A percentile compares a stretch with the other conserved stretches of the same genome.
These are phyloP conservation scores for Circinella umbellata DNA, from an alignment of 371 early-diverging fungal genomes.

Conservation along the genomic window DNA sequence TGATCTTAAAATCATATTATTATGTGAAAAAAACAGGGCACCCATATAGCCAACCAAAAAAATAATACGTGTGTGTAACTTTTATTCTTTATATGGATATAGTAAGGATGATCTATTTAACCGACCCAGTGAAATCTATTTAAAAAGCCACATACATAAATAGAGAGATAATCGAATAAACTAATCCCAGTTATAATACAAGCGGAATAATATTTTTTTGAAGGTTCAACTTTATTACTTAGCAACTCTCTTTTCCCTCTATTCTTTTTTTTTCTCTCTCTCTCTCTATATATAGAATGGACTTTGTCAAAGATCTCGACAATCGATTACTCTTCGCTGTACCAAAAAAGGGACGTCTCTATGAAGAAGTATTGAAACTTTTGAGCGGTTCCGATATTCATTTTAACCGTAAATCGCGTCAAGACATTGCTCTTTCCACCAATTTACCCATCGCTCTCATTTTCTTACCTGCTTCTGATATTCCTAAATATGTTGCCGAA, in stretches of 20 bases:
- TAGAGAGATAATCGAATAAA: too few species aligned
- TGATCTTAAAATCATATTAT: too few species aligned
- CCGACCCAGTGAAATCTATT: too few species aligned
- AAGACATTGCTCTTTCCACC: slow-evolving; percentile 94
- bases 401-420: slow-evolving; percentile 90
- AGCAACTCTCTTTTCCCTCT: neutral
- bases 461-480: slow-evolving; percentile 94
- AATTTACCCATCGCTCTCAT: slow-evolving; percentile 93
- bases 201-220: too few species aligned
- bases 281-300: slow-evolving; percentile 43
- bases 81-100: too few species aligned
- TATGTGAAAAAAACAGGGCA: too few species aligned
- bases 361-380: slow-evolving; percentile 84
- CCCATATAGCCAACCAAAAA: too few species aligned
- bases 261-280: neutral
- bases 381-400: slow-evolving; percentile 91
- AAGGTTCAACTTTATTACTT: too few species aligned
- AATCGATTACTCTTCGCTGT: slow-evolving; percentile 92
- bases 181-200: too few species aligned
- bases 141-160: too few species aligned
- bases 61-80: too few species aligned
- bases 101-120: too few species aligned
- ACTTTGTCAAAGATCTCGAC: slow-evolving; percentile 67
- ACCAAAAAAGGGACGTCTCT: slow-evolving; percentile 97
- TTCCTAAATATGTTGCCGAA: slow-evolving; percentile 92